These are phyloP conservation scores for Aegilops bicornis DNA, from an alignment of 176 grass and related monocot species.

Conservation along the genomic window DNA sequence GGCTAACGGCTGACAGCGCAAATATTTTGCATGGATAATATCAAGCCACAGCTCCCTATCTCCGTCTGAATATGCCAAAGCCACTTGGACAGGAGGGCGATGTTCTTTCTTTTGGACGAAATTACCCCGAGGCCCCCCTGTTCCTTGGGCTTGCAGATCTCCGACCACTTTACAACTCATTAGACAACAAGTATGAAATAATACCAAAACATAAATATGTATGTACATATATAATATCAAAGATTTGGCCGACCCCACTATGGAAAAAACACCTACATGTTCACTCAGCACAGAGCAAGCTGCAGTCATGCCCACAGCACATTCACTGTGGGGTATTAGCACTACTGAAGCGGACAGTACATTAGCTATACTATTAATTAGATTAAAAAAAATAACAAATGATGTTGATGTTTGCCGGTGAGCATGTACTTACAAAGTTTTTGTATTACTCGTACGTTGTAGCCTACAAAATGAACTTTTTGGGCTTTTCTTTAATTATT, in stretches of 20 bases:
- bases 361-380: conserved; percentile 31
- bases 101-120: too few relatives aligned
- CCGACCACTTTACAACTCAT: too few relatives aligned
- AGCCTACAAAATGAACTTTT: conserved; percentile 42
- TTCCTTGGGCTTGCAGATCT: too few relatives aligned
- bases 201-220: too few relatives aligned
- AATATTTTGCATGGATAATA: too few relatives aligned
- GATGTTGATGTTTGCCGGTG: conserved; percentile 37
- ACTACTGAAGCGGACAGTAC: not conserved
- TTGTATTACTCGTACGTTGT: conserved; percentile 22
- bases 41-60: too few relatives aligned
- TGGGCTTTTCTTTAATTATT: conserved; percentile 31
- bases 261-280: not conserved
- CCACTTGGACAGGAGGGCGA: too few relatives aligned
- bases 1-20: too few relatives aligned
- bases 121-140: too few relatives aligned
- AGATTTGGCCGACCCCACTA: not conserved
- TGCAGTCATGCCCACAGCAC: conserved; percentile 3
- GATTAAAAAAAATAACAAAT: conserved; percentile 9
- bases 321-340: conserved; percentile 1
- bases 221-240: not conserved
- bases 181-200: too few relatives aligned
- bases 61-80: too few relatives aligned
- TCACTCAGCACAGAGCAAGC: not conserved
- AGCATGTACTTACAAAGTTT: conserved; percentile 24